Percentiles rank a stretch among this genome's conserved stretches.
Evolutionary conservation across 306 rosid species (phyloP).

Genomic region (Prunus fruticosa): DNA sequence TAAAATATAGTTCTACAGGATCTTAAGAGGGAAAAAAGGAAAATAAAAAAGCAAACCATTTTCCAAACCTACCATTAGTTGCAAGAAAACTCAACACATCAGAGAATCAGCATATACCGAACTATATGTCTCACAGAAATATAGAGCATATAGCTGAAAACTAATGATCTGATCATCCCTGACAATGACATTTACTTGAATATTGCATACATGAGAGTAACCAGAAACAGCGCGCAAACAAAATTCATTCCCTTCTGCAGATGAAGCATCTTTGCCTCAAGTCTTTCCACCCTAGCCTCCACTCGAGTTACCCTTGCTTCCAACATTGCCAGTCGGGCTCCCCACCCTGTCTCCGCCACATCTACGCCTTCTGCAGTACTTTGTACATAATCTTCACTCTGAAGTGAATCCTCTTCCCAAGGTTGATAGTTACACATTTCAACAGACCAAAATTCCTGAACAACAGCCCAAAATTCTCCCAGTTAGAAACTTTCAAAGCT

Average conservation of each 20-base stretch:
- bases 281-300: constrained; percentile 23
- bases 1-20: background rate
- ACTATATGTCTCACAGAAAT: background rate
- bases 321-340: constrained; percentile 13
- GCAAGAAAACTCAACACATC: background rate
- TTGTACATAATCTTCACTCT: constrained; percentile 1
- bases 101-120: background rate
- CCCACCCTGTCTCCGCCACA: constrained; percentile 8
- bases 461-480: background rate
- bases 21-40: background rate
- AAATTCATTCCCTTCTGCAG: constrained; percentile 19
- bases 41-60: background rate
- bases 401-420: constrained; percentile 19
- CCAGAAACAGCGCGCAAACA: constrained; percentile 11
- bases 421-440: constrained; percentile 23
- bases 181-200: constrained; percentile 5
- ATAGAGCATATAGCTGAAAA: background rate
- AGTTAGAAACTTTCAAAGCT: background rate
- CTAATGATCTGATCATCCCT: constrained; percentile 3
- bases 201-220: constrained; percentile 16
- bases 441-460: background rate
- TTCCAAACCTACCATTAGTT: background rate
- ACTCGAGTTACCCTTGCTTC: constrained; percentile 23
- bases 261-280: constrained; percentile 14
- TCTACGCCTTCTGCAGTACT: constrained; percentile 14